Evolutionary conservation across 305 asterid species (phyloP), one percentile per base, ranked within the genome.

Genomic region (Fraxinus angustifolia): DNA sequence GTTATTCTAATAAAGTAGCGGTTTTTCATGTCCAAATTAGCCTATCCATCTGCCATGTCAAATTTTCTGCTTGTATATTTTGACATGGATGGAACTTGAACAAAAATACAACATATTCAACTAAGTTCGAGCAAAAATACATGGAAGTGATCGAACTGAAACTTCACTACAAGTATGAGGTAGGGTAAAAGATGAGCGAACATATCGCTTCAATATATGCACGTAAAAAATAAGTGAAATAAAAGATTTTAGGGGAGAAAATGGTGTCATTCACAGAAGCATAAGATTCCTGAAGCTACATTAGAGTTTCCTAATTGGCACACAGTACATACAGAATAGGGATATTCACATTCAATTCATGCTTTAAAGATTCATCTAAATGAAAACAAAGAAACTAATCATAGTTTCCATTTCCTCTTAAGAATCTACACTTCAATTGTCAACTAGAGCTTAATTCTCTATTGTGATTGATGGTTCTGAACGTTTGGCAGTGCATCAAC

Each of bases 361-460:
- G 19, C 36, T 30, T 68, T 11, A 68, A 31, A 30, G 21, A 68
- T 68, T 68, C 40, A 1, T 14, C 74, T 68, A 68, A 68, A 68
- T 31, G 28, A 31, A 68, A 31, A 68, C 74, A 68, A 30, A 68
- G 28, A 31, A 31, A 68, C 71, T 83, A 26, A 82, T 70, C 53
- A 31, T 82, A 40, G 76, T 78, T 78, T 74, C 81, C 12, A 1
- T 30, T 68, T 31, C 74, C 11, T 28, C 35, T 30, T 31, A 26
- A 76, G 34, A 10, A 60, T 10, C 83, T 79, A 78, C 77, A 16
- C 80, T 75, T 53, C 85, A 79, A 75, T 28, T 73, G 87, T 84
- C 89, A 88, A 56, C 85, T 83, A 82, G 73, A 42, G 78, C 78
- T 82, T 82, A 78, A 80, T 76, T 36, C 76, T 56, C 48, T 78